These are phyloP conservation scores for Echinochloa phyllopogon DNA, from an alignment of 176 grass and related monocot species.

Conservation along the genomic window DNA sequence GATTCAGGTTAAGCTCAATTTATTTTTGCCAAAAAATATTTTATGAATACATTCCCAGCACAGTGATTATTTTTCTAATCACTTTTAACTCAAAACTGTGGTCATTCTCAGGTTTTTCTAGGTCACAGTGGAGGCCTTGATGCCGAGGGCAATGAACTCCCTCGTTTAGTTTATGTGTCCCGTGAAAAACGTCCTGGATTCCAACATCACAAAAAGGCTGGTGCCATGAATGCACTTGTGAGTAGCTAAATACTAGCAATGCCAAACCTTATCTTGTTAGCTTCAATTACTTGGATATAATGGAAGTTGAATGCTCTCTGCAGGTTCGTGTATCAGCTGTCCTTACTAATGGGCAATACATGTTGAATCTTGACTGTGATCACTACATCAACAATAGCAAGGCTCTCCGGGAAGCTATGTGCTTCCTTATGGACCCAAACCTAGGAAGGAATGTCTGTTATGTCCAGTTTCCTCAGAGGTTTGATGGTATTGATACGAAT, in stretches of 20 bases:
- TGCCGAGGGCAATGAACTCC: constrained; percentile 85
- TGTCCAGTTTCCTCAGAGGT: constrained; percentile 97
- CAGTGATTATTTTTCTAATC: neutral
- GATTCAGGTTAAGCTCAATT: constrained; percentile 73
- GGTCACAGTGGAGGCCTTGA: constrained; percentile 98
- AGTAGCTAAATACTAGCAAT: constrained; percentile 52
- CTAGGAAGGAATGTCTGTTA: constrained; percentile 89
- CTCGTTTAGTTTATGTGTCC: constrained; percentile 97
- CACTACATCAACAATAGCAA: constrained; percentile 99
- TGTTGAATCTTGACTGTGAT: constrained; percentile 99
- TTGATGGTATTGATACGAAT: constrained; percentile 93
- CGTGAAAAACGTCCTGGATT: constrained; percentile 99
- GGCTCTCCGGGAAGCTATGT: constrained; percentile 93
- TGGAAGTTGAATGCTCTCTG: constrained; percentile 30
- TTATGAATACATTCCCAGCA: constrained; percentile 30
- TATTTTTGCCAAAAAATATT: constrained; percentile 33
- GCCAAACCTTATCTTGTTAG: constrained; percentile 22
- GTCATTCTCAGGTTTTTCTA: constrained; percentile 82
- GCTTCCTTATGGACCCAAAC: constrained; percentile 99
- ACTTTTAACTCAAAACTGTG: constrained; percentile 34
- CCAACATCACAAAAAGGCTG: constrained; percentile 98
- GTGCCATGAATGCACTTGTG: constrained; percentile 99
- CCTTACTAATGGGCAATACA: constrained; percentile 93
- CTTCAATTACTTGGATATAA: constrained; percentile 41
- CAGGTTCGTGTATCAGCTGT: constrained; percentile 99